These are phyloP conservation scores for Tolypocladium ovalisporum DNA, from an alignment of 2,329 filamentous ascomycete genomes.

Conservation along the genomic window DNA sequence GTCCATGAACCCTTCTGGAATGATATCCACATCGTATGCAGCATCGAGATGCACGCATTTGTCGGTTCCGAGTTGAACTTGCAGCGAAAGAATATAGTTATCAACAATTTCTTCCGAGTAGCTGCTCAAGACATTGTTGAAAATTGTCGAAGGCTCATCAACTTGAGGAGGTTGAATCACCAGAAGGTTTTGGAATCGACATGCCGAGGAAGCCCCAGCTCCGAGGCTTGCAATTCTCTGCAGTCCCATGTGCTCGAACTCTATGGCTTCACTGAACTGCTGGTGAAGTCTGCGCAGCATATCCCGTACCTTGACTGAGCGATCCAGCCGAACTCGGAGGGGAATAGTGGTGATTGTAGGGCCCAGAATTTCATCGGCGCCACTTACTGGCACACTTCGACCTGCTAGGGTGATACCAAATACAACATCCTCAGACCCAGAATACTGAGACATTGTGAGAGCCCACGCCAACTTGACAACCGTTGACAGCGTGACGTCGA, in stretches of 20 bases:
- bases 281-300: conserved; percentile 6
- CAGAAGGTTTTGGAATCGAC: conserved; percentile 16
- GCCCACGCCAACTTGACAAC: conserved; percentile 31
- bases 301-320: background rate
- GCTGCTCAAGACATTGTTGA: background rate
- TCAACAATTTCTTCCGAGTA: conserved; percentile 1
- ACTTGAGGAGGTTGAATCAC: conserved; percentile 12
- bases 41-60: background rate
- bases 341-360: conserved; percentile 31
- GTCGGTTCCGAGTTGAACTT: background rate
- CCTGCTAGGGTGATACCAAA: conserved; percentile 33
- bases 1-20: background rate
- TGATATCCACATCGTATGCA: background rate
- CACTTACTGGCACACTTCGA: conserved; percentile 13
- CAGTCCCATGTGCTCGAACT: conserved; percentile 10
- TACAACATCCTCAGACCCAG: conserved; percentile 25
- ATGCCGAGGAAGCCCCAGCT: conserved; percentile 6
- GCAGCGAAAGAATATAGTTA: background rate
- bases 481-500: conserved; percentile 16
- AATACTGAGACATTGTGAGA: conserved; percentile 37
- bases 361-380: conserved; percentile 10
- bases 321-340: conserved; percentile 24
- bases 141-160: background rate
- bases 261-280: conserved; percentile 7
- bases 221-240: conserved; percentile 10